These are phyloP conservation scores for Panicum hallii DNA, from an alignment of 202 grass and related monocot genomes.

Conservation along the genomic window DNA sequence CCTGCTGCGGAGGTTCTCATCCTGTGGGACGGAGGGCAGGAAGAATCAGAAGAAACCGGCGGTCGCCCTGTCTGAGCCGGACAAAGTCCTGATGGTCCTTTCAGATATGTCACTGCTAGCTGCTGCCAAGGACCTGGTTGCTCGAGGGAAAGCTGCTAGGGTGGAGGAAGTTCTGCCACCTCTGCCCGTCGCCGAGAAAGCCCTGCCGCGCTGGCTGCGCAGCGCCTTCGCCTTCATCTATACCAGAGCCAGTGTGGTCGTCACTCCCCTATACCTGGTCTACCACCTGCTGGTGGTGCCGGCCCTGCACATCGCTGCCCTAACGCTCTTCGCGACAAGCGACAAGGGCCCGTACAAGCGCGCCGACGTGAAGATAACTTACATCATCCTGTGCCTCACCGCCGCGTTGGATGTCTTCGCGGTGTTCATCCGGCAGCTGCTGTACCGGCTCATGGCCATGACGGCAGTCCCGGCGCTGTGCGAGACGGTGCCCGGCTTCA, in stretches of 20 bases:
- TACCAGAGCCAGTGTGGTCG: not conserved
- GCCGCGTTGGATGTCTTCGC: not conserved
- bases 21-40: no score
- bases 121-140: not conserved
- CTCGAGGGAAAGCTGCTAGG: fast-evolving
- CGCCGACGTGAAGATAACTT: not conserved
- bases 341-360: not conserved
- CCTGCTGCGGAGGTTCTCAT: no score
- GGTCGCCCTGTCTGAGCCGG: not conserved
- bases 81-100: not conserved
- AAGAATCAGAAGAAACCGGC: no score
- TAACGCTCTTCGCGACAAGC: not conserved
- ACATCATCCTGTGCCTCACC: not conserved
- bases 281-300: not conserved
- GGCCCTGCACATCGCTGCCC: not conserved
- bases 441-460: no score
- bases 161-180: not conserved
- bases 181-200: not conserved
- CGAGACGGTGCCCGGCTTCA: no score
- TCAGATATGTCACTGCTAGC: not conserved
- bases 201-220: no score
- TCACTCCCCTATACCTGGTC: not conserved
- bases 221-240: no score
- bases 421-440: no score
- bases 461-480: no score